phyloP scores from a whole-genome alignment of 179 eudicot genomes.

The Corrigiola litoralis region DNA sequence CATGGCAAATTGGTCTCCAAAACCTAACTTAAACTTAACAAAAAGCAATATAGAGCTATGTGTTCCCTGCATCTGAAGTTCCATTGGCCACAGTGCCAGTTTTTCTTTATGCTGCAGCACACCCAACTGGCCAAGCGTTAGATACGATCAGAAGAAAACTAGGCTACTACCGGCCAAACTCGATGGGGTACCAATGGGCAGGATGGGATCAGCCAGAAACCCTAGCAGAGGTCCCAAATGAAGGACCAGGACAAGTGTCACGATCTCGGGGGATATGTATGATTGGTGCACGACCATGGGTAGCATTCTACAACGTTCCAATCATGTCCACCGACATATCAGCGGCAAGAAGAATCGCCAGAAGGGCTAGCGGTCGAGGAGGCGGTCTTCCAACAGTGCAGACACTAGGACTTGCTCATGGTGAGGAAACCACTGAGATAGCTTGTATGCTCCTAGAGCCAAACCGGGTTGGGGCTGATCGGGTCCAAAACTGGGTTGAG shows the following conservation, averaged over 20 bases:
- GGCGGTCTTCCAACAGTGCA: constrained; percentile 65
- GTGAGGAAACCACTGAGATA: constrained; percentile 51
- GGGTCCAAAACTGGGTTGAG: constrained; percentile 45
- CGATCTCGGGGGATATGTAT: constrained; percentile 45
- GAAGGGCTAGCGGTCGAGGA: constrained; percentile 55
- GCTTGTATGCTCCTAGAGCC: constrained; percentile 51
- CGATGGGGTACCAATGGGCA: constrained; percentile 50
- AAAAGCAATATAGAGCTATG: neutral
- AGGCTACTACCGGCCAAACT: constrained; percentile 52
- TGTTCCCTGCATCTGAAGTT: neutral
- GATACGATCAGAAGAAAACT: constrained; percentile 51
- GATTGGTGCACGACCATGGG: constrained; percentile 57
- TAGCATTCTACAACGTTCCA: constrained; percentile 50
- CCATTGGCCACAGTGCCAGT: constrained; percentile 41
- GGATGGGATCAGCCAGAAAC: constrained; percentile 44
- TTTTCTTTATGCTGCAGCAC: constrained; percentile 49
- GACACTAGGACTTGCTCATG: constrained; percentile 53
- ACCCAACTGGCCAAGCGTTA: constrained; percentile 48
- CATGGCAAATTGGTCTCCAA: too few species aligned
- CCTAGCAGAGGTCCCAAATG: constrained; percentile 39
- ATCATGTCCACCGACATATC: constrained; percentile 54
- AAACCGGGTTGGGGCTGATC: constrained; percentile 42
- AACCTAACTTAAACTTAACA: too few species aligned
- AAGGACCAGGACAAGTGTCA: constrained; percentile 42
- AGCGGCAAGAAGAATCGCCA: constrained; percentile 39